Percentiles rank a stretch among this genome's conserved stretches.
Conservation (phyloP, 2,329 filamentous ascomycete genomes). For the Fusarium redolens region DNA sequence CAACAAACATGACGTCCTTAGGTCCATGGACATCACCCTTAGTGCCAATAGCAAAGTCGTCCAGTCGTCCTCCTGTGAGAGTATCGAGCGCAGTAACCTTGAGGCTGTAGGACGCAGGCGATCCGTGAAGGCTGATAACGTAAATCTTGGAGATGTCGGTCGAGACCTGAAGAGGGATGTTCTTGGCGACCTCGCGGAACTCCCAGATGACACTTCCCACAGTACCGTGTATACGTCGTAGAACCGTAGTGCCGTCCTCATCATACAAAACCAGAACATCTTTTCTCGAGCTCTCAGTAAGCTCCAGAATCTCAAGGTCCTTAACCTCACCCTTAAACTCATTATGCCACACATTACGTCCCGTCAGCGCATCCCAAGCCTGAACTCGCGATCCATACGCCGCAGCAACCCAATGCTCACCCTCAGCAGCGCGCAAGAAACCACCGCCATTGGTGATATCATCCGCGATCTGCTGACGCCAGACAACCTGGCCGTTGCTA, state of each 20-base stretch:
- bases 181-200: slow-evolving; percentile 74
- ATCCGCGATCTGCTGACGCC: slow-evolving; percentile 80
- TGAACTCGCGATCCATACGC: slow-evolving; percentile 77
- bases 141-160: slow-evolving; percentile 77
- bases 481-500: slow-evolving; percentile 83
- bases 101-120: slow-evolving; percentile 77
- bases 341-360: slow-evolving; percentile 80
- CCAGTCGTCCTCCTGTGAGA: slow-evolving; percentile 75
- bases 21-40: slow-evolving; percentile 77
- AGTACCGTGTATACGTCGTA: slow-evolving; percentile 78
- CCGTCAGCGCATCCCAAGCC: slow-evolving; percentile 86
- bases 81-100: slow-evolving; percentile 81
- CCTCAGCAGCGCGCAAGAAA: slow-evolving; percentile 79
- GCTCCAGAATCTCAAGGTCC: slow-evolving; percentile 82
- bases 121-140: slow-evolving; percentile 79
- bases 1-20: slow-evolving; percentile 78
- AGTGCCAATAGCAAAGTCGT: slow-evolving; percentile 77
- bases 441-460: slow-evolving; percentile 59
- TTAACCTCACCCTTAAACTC: slow-evolving; percentile 68
- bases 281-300: slow-evolving; percentile 72
- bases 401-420: slow-evolving; percentile 80
- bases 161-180: slow-evolving; percentile 80
- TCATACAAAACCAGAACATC: slow-evolving; percentile 78
- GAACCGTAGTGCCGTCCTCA: slow-evolving; percentile 65
- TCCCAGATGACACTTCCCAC: slow-evolving; percentile 85